Evolutionary conservation across 495 filamentous ascomycete genomes (phyloP).

Genomic region (Viridothelium virens): DNA sequence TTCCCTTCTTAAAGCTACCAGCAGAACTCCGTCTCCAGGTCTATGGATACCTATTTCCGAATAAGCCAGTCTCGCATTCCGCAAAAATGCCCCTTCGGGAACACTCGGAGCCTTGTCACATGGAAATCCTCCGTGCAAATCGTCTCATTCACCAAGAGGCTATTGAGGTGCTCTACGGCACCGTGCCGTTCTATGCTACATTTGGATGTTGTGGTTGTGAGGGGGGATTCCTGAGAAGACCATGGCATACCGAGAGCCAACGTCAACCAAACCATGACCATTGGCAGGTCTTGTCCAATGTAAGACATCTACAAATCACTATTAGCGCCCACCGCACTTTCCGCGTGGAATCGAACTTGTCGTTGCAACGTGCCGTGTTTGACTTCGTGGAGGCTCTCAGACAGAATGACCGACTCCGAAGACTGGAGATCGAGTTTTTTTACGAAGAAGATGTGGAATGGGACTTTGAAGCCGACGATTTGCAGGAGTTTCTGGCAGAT

Average conservation of each 20-base stretch:
- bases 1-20: constrained; percentile 15
- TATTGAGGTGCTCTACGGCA: constrained; percentile 11
- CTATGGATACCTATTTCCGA: constrained; percentile 13
- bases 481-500: background rate
- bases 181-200: background rate
- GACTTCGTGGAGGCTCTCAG: background rate
- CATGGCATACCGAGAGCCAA: background rate
- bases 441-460: background rate
- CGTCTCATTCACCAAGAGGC: constrained; percentile 10
- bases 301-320: background rate
- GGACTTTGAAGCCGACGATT: background rate
- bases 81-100: background rate
- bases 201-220: constrained; percentile 2
- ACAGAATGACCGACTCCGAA: background rate
- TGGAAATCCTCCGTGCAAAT: constrained; percentile 9
- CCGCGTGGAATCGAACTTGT: background rate
- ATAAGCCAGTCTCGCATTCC: background rate
- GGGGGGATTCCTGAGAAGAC: background rate
- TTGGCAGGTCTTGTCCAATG: background rate
- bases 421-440: background rate
- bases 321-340: background rate
- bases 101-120: background rate
- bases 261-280: background rate
- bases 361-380: background rate
- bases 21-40: constrained; percentile 18